phyloP scores from a whole-genome alignment of 108 stramenopile species.

The Stephanodiscus triporus region DNA sequence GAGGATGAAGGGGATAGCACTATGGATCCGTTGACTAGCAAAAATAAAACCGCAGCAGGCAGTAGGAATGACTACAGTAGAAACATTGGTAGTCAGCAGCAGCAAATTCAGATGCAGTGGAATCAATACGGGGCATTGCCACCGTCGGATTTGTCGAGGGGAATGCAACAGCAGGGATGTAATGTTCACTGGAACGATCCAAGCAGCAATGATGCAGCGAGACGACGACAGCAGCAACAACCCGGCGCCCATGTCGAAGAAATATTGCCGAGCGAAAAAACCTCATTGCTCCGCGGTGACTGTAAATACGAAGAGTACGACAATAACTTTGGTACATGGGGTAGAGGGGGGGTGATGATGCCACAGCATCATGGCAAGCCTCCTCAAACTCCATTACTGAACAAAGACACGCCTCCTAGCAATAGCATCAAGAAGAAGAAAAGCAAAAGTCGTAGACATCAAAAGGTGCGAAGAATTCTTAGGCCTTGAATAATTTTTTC shows the following conservation, averaged over 20 bases:
- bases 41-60: background rate
- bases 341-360: background rate
- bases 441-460: conserved; percentile 24
- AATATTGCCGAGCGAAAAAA: background rate
- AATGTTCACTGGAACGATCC: background rate
- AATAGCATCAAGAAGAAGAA: conserved; percentile 36
- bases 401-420: background rate
- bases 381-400: conserved; percentile 30
- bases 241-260: background rate
- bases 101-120: conserved; percentile 19
- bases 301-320: conserved; percentile 1
- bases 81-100: background rate
- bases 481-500: background rate
- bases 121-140: conserved; percentile 1
- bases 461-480: conserved; percentile 17
- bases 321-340: background rate
- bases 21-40: background rate
- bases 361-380: background rate
- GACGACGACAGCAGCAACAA: background rate
- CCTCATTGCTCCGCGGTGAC: conserved; percentile 19
- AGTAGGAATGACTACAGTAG: background rate
- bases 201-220: conserved; percentile 7
- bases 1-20: conserved; percentile 18
- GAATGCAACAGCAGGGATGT: conserved; percentile 21
- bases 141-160: background rate